A percentile compares a stretch with the other conserved stretches of the same genome.
These are phyloP conservation scores for Phytophthora litchii DNA, from an alignment of 352 stramenopile species.

Conservation along the genomic window DNA sequence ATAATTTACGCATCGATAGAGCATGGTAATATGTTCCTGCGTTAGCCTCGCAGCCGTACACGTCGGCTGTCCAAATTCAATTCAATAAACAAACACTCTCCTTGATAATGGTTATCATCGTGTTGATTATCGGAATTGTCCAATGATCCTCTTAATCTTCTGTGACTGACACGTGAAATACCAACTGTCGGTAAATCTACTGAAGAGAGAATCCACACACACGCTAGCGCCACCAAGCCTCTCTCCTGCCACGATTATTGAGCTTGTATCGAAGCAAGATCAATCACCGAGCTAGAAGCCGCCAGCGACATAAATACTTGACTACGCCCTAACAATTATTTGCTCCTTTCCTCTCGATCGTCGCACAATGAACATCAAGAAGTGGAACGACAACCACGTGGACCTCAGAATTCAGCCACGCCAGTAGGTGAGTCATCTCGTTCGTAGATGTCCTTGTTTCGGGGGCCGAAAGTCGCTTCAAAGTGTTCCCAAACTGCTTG, in stretches of 20 bases:
- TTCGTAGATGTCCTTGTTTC: slow-evolving; percentile 57
- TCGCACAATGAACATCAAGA: slow-evolving; percentile 10
- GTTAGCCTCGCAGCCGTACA: slow-evolving; percentile 5
- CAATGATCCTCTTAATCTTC: slow-evolving; percentile 1
- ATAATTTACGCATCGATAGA: slow-evolving; percentile 27
- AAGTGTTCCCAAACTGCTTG: slow-evolving; percentile 86
- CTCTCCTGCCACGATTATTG: slow-evolving; percentile 7
- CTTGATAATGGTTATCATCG: slow-evolving; percentile 1
- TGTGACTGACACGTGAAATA: slow-evolving; percentile 1
- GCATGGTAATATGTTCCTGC: slow-evolving; percentile 11
- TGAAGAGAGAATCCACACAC: slow-evolving; percentile 33
- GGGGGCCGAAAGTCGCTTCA: slow-evolving; percentile 71
- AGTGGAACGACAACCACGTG: slow-evolving; percentile 10
- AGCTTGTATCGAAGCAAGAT: slow-evolving; percentile 24
- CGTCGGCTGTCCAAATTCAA: slow-evolving; percentile 22
- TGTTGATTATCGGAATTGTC: slow-evolving; percentile 7
- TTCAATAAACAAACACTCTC: slow-evolving; percentile 24
- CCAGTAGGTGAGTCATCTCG: slow-evolving; percentile 76
- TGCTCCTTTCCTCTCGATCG: slow-evolving; percentile 12
- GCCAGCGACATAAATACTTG: slow-evolving; percentile 52
- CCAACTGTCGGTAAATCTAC: slow-evolving; percentile 28
- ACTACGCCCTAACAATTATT: slow-evolving; percentile 53
- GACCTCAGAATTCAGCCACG: slow-evolving; percentile 61
- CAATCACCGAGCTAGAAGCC: slow-evolving; percentile 25
- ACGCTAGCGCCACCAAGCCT: slow-evolving; percentile 29